Evolutionary conservation across 2,329 filamentous ascomycete genomes (phyloP).

Genomic region (Sporothrix pseudoabietina): DNA sequence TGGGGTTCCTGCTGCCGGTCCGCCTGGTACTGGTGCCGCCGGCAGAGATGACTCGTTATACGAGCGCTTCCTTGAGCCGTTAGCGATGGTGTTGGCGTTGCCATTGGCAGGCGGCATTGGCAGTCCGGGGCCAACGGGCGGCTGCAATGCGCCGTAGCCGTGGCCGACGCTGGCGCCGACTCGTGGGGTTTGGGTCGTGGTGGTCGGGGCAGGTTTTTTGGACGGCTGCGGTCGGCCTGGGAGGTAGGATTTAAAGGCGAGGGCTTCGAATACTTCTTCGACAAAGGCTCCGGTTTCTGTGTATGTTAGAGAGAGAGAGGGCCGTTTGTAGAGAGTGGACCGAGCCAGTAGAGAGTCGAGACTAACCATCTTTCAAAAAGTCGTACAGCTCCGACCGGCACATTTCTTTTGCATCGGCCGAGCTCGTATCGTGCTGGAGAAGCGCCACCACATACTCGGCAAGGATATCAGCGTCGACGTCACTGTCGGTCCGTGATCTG

Average conservation of each 20-base stretch:
- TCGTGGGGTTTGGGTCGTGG: slow-evolving; percentile 23
- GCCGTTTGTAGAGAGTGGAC: too few species aligned
- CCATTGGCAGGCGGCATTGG: neutral
- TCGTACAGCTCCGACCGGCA: slow-evolving; percentile 74
- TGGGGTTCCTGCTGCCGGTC: slow-evolving; percentile 30
- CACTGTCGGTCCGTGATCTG: slow-evolving; percentile 76
- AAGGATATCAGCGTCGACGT: slow-evolving; percentile 79
- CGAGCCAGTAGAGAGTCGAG: slow-evolving; percentile 27
- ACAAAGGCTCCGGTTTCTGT: slow-evolving; percentile 65
- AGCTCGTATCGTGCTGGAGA: slow-evolving; percentile 67
- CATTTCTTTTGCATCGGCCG: slow-evolving; percentile 64
- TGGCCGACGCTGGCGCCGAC: neutral
- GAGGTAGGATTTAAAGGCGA: slow-evolving; percentile 63
- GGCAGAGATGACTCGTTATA: slow-evolving; percentile 50
- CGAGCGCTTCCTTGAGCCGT: slow-evolving; percentile 54
- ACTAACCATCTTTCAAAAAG: slow-evolving; percentile 68
- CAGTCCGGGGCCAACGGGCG: neutral
- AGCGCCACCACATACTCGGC: slow-evolving; percentile 84
- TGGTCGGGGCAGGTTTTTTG: slow-evolving; percentile 26
- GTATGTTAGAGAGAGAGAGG: neutral
- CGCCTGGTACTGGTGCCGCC: neutral
- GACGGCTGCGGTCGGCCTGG: slow-evolving; percentile 51
- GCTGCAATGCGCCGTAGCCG: neutral
- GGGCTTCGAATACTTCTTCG: slow-evolving; percentile 68
- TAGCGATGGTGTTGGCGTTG: slow-evolving; percentile 11